Base-by-base conservation (phyloP, 2,329 filamentous ascomycete species). In the Aspergillus hortae region DNA sequence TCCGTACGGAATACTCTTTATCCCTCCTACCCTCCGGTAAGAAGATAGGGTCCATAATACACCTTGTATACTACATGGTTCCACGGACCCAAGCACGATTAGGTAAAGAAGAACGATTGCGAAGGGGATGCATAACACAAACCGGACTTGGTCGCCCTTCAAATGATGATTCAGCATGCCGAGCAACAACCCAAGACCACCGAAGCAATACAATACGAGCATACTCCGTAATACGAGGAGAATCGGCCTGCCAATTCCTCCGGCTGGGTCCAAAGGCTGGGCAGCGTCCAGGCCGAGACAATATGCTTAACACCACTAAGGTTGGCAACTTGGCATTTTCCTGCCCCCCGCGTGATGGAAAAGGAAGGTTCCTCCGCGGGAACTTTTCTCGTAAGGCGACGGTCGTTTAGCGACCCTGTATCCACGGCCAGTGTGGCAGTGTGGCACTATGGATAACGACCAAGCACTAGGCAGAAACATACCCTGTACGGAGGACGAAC, bases 301-400 rank as follows among this genome's bases (percentile, higher is more conserved):
- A 62, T 69, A 69, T 67, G 66, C 66, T 69, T 69, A 69, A 69
- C 66, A 63, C 65, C 60, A 66, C 63, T 67, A 69, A 69, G 66
- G 66, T 69, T 69, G 63, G 66, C 59, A 60, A 61, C 59, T 61
- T 61, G 59, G 59, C 59, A 61, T 50, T 53, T 17, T 48, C 32
- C 36, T 21, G n/a, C 33, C 44, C 41, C 56, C 57, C 58, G 56
- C 57, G 56, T 57, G 52, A 38, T n/a, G 15, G 35, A 38, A 38
- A 17, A 47, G 54, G 23, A 6, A 55, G 27, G 3, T 30, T 54
- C 57, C 57, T 56, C 55, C 52, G 49, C 46, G 44, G 41, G 19
- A 19, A 23, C 23, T 40, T 48, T n/a, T 17, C 35, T 17, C 15
- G 35, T 23, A 21, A n/a, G 44, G n/a, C 12, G 14, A 35, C 6